A percentile compares a stretch with the other conserved stretches of the same genome.
Conservation (phyloP, 805 yeast genomes). For the Nakazawaea ernobii region DNA sequence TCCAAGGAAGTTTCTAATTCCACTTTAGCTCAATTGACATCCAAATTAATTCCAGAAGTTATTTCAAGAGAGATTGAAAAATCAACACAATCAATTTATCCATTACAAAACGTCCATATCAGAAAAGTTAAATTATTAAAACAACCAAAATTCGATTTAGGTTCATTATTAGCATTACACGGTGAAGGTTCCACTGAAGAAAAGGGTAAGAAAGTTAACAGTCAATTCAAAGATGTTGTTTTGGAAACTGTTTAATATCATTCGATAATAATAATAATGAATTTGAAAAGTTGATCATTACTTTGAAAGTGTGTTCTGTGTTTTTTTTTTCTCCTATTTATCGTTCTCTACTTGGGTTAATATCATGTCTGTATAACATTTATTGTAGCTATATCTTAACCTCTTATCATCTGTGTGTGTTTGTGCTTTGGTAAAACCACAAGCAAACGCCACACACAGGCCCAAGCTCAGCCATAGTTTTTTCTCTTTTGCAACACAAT, state of each 20-base stretch:
- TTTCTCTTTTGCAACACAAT: too few species aligned
- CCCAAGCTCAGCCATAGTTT: too few species aligned
- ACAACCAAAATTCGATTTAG: slow-evolving; percentile 98
- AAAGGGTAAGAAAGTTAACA: slow-evolving; percentile 92
- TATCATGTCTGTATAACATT: too few species aligned
- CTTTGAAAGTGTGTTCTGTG: too few species aligned
- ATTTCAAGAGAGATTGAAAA: slow-evolving; percentile 98
- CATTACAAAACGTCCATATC: slow-evolving; percentile 97
- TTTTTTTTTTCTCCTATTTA: too few species aligned
- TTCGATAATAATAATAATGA: background rate
- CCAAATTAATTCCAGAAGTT: slow-evolving; percentile 97
- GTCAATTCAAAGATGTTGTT: slow-evolving; percentile 97
- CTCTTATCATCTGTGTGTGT: too few species aligned
- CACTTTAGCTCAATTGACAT: slow-evolving; percentile 93
- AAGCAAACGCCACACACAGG: too few species aligned
- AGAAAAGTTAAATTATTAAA: slow-evolving; percentile 98
- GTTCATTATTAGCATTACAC: slow-evolving; percentile 93
- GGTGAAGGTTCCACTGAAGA: slow-evolving; percentile 94
- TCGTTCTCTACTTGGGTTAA: too few species aligned
- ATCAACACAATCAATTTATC: slow-evolving; percentile 91
- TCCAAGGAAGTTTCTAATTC: slow-evolving; percentile 92
- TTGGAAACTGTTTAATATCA: slow-evolving; percentile 90
- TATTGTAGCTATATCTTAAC: too few species aligned
- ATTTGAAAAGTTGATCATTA: too few species aligned
- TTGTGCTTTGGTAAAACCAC: too few species aligned